Percentiles rank a stretch among this genome's conserved stretches.
phyloP scores from a whole-genome alignment of 257 asterid species.

The Mitragyna speciosa region DNA sequence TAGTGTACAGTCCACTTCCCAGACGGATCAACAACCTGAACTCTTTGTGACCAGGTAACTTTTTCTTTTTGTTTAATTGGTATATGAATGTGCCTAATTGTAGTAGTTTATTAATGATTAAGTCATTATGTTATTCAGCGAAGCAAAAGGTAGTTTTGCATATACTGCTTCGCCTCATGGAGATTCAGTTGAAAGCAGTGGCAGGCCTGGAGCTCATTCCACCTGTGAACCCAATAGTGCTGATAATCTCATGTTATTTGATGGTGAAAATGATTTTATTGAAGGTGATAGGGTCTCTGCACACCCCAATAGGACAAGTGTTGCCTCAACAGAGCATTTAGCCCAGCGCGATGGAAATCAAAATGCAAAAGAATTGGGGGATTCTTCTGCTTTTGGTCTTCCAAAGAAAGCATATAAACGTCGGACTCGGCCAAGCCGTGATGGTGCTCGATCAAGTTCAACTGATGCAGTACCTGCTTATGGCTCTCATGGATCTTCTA shows the following conservation, averaged over 20 bases:
- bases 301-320: slow-evolving; percentile 49
- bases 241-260: slow-evolving; percentile 83
- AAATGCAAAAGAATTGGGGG: slow-evolving; percentile 46
- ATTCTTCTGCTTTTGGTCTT: slow-evolving; percentile 54
- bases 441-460: slow-evolving; percentile 58
- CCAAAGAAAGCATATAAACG: slow-evolving; percentile 79
- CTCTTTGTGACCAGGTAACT: slow-evolving; percentile 60
- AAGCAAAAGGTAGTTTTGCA: slow-evolving; percentile 85
- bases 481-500: slow-evolving; percentile 49
- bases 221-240: slow-evolving; percentile 77
- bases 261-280: slow-evolving; percentile 58
- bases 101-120: background rate
- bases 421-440: slow-evolving; percentile 65
- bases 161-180: slow-evolving; percentile 77
- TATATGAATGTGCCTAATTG: background rate
- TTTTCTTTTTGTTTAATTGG: slow-evolving; percentile 18
- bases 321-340: slow-evolving; percentile 49
- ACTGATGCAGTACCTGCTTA: slow-evolving; percentile 52
- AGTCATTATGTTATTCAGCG: slow-evolving; percentile 43
- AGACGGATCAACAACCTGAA: slow-evolving; percentile 64
- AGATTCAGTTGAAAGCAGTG: slow-evolving; percentile 90
- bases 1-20: slow-evolving; percentile 79
- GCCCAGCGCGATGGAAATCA: slow-evolving; percentile 41
- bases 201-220: slow-evolving; percentile 63
- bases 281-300: slow-evolving; percentile 54